Evolutionary conservation across 306 rosid species (phyloP), one percentile per base, ranked within the genome.

Genomic region (Canavalia gladiata): DNA sequence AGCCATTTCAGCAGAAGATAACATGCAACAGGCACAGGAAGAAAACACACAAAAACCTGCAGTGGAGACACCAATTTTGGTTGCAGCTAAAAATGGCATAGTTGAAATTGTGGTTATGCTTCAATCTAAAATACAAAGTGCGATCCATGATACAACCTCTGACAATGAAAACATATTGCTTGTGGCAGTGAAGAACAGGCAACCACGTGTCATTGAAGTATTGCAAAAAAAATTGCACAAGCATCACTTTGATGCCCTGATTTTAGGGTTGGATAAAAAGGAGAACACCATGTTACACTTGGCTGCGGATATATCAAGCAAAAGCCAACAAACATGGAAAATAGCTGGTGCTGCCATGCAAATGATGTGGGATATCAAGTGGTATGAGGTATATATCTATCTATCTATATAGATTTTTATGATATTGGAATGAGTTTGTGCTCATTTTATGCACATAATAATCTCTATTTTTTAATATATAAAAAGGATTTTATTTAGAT

Each of bases 361-460:
- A 65, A 63, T 85, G 85, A 68, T 71, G 57, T 81, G 83, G 88
- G 80, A 76, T 64, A 52, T 86, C 74, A 82, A 82, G 42, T 86
- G 88, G 88, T 86, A n/a, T 54, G 57, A 77, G 84, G 84, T 83
- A 66, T n/a, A 28, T n/a, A 33, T 0, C 25, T 18, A 18, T 18
- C 25, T 18, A 18, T 18, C 25, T 18, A 18, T 18, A 18, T 18
- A 18, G 25, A 18, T 18, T 18, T 18, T 18, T 18, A 18, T 18
- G 25, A 18, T 18, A 18, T 18, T 18, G 25, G 25, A 18, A 18
- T 18, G 25, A 18, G 25, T 18, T 18, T 18, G 25, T 18, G 25
- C 25, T 18, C 25, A 18, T 18, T 18, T 18, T 18, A 18, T 18
- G 25, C 25, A 18, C 25, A 18, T 18, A 18, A 18, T 18, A 18